Evolutionary conservation across 306 rosid species (phyloP).

Genomic region (Cucumis sativus): DNA sequence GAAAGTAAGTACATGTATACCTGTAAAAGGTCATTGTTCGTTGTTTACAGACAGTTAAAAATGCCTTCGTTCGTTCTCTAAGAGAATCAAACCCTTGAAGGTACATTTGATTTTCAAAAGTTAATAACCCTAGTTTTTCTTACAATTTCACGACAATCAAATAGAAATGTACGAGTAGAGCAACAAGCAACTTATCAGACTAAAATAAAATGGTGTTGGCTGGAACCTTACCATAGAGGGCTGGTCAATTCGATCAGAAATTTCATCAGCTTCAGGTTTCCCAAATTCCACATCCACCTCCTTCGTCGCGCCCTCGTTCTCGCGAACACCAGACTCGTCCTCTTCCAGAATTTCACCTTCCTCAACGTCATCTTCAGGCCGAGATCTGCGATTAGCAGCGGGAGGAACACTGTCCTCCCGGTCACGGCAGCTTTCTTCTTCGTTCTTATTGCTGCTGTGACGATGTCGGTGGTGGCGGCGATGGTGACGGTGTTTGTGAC

Average conservation of each 20-base stretch:
- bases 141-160: neutral
- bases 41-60: neutral
- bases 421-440: constrained; percentile 22
- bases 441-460: constrained; percentile 41
- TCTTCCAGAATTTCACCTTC: constrained; percentile 96
- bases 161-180: neutral
- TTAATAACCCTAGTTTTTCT: neutral
- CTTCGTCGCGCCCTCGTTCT: constrained; percentile 22
- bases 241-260: constrained; percentile 25
- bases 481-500: constrained; percentile 76
- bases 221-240: constrained; percentile 36
- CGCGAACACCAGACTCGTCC: constrained; percentile 24
- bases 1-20: neutral
- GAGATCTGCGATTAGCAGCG: constrained; percentile 1
- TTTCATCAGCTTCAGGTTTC: constrained; percentile 31
- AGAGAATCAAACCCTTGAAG: neutral
- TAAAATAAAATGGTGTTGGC: neutral
- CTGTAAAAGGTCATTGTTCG: neutral
- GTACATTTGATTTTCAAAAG: neutral
- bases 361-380: constrained; percentile 57
- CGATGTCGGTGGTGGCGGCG: constrained; percentile 47
- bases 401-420: constrained; percentile 14
- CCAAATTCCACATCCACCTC: constrained; percentile 33
- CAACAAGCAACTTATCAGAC: constrained; percentile 16
- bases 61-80: neutral